Percentiles rank a stretch among this genome's conserved stretches.
Conservation (phyloP, 2,329 filamentous ascomycete species). For the Trichoderma simmonsii region DNA sequence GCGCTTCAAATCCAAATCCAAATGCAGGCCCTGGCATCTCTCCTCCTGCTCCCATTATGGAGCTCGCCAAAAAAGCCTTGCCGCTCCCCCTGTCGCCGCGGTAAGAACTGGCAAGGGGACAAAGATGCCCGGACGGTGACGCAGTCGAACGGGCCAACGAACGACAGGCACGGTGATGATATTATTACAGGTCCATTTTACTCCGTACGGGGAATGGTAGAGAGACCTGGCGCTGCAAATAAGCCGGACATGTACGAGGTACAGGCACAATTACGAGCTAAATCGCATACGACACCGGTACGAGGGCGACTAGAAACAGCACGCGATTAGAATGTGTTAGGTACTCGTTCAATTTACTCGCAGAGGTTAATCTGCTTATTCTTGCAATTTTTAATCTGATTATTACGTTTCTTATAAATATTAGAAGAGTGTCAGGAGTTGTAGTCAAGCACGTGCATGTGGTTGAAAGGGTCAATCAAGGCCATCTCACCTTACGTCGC, state of each 20-base stretch:
- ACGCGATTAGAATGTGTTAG: neutral
- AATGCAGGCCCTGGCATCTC: neutral
- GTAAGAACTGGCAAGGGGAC: conserved; percentile 10
- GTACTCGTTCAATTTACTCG: neutral
- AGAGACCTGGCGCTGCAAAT: neutral
- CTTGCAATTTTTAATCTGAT: neutral
- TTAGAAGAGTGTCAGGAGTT: neutral
- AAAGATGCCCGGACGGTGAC: neutral
- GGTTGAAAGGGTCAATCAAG: neutral
- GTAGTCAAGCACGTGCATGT: neutral
- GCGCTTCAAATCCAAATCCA: neutral
- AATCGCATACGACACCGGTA: neutral
- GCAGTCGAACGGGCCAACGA: neutral
- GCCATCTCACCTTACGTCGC: neutral
- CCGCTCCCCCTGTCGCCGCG: conserved; percentile 5
- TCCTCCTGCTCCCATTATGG: neutral
- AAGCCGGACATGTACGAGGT: neutral
- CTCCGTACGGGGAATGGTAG: neutral
- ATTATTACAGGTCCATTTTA: neutral
- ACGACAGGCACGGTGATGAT: neutral
- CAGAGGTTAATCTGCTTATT: neutral
- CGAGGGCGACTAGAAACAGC: neutral
- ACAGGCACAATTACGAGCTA: neutral
- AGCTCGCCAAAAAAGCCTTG: conserved; percentile 1
- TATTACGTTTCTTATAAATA: neutral